Evolutionary conservation across 805 yeast genomes (phyloP), one percentile per base, ranked within the genome.

Genomic region (Wickerhamomyces alni): DNA sequence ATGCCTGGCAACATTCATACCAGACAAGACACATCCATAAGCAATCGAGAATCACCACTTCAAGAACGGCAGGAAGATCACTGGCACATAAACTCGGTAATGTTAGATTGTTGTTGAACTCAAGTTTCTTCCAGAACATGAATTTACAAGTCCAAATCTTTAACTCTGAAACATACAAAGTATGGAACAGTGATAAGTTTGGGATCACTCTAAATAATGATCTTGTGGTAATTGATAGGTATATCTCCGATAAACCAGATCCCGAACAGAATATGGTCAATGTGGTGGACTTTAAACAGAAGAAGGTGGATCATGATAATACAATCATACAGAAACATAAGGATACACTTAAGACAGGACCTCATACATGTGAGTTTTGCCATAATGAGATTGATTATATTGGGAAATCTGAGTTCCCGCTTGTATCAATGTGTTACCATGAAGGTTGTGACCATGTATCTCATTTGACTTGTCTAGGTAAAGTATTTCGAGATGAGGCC

Each of bases 1-100:
- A 83, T 59, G 89, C 94, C 2, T 81, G 85, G 76, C 95, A 86
- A 49, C 93, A 85, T 57, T 66, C 80, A 1, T 67, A 80, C 45
- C 68, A 66, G 37, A 80, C 94, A 0, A 63, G 87, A 29, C 86
- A 77, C 52, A 75, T 85, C 4, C 52, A 59, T 2, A 45, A 47
- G 0, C 59, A 54, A 3, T 55, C 56, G 10, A 57, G 81, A 37
- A 54, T 75, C 10, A 59, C 67, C 2, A 64, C 57, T 19, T 45
- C 42, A 16, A 65, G 61, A 43, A 55, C 56, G 5, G 57, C 66
- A 13, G 73, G 75, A 0, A 55, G 65, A 33, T 58, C 70, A 0
- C 30, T 77, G 3, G 70, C 67, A 36, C 68, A 70, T 35, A 69
- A 70, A 34, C 37, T 80, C 11, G 83, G 72, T 0, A 65, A 72